phyloP scores from a whole-genome alignment of 176 grass and related monocot species.

The Cenchrus fungigraminus region DNA sequence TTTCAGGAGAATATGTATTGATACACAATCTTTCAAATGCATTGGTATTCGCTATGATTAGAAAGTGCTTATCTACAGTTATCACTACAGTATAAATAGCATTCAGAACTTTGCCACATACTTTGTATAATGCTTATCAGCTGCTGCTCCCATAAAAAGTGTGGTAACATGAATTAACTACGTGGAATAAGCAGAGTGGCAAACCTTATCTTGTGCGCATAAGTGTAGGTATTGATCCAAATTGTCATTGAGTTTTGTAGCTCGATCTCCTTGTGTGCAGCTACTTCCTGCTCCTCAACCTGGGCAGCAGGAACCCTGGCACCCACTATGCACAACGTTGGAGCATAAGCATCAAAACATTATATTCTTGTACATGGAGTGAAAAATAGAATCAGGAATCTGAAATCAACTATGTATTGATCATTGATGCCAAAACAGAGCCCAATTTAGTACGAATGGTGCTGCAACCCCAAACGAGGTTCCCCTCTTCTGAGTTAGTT shows the following conservation, averaged over 20 bases:
- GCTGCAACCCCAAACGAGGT: not conserved
- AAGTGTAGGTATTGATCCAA: constrained; percentile 47
- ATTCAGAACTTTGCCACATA: no score
- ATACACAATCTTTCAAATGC: no score
- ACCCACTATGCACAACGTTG: constrained; percentile 47
- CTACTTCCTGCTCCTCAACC: constrained; percentile 35
- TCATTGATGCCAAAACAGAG: not conserved
- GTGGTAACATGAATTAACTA: no score
- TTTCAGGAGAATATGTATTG: no score
- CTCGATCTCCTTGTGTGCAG: constrained; percentile 42
- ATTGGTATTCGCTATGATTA: no score
- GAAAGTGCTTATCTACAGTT: no score
- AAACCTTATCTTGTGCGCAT: not conserved
- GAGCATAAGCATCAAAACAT: constrained; percentile 15
- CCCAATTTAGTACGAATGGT: not conserved
- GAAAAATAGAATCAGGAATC: not conserved
- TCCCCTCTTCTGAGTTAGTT: not conserved
- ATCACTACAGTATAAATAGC: no score
- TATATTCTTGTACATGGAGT: not conserved
- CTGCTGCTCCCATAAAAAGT: no score
- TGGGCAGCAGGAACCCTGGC: constrained; percentile 48
- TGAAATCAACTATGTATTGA: not conserved
- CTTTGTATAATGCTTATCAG: no score
- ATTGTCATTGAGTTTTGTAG: constrained; percentile 28
- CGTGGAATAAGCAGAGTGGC: no score